phyloP scores from a whole-genome alignment of 805 yeast genomes.

The Candida hungchunana region DNA sequence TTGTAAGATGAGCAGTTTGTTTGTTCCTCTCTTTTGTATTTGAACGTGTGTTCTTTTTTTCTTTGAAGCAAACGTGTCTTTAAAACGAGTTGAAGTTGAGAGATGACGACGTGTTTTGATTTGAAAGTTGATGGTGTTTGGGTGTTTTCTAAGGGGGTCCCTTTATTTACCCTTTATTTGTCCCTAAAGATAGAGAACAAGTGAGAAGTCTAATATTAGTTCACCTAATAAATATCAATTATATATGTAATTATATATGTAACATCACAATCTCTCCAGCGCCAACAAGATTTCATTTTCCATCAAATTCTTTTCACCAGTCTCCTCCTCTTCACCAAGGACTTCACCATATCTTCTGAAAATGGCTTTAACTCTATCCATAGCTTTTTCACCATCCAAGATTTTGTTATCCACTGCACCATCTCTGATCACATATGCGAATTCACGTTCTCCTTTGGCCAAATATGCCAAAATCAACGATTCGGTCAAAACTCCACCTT shows the following conservation, averaged over 20 bases:
- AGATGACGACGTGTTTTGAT: no score
- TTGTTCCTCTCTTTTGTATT: no score
- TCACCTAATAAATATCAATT: no score
- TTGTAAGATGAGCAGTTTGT: no score
- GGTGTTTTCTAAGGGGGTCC: no score
- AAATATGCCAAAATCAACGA: constrained; percentile 41
- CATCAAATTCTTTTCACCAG: constrained; percentile 13
- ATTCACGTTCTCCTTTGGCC: constrained; percentile 45
- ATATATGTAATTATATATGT: background rate
- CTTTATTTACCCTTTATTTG: no score
- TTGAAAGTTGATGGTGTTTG: no score
- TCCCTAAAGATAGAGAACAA: no score
- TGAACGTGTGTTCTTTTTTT: no score
- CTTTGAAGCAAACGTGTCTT: no score
- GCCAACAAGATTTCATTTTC: constrained; percentile 17
- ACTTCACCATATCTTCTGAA: constrained; percentile 52
- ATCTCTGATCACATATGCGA: constrained; percentile 47
- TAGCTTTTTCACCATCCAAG: constrained; percentile 37
- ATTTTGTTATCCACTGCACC: constrained; percentile 38
- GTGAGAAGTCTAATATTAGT: background rate
- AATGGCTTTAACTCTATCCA: constrained; percentile 36
- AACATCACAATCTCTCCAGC: constrained; percentile 11
- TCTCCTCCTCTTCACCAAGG: constrained; percentile 36
- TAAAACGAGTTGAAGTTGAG: no score
- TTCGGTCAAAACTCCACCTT: constrained; percentile 43